Evolutionary conservation across 1,284 basidiomycete species (phyloP), one percentile per base, ranked within the genome.

Genomic region (Gastroboletus turbinatus): DNA sequence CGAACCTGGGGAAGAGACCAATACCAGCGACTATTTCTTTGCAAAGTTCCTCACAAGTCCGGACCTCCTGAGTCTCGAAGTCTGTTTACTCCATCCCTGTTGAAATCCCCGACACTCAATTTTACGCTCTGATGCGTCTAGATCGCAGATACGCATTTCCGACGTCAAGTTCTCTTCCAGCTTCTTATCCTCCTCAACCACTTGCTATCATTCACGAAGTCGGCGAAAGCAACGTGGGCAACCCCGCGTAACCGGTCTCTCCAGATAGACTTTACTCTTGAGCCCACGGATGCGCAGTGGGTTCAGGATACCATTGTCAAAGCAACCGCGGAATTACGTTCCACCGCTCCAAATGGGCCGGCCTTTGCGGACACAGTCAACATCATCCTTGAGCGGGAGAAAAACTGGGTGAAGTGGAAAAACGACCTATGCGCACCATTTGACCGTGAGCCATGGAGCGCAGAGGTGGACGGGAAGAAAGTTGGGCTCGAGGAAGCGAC

Each of bases 101-200:
- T 55, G 40, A 50, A n/a, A 40, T 51, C 27, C 19, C 45, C 44
- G 36, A 46, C 40, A 39, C 53, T 52, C 47, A 33, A 53, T 53
- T 53, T 50, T 23, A 56, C 19, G 50, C 36, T 19, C 46, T 55
- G 52, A 43, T 30, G 36, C 49, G 43, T 62, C 55, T 61, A 94
- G 91, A 84, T 96, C 56, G 88, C 91, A 21, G 93, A 96, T 67
- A 87, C 88, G 0, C 84, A 89, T 59, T 96, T 96, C 75, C 88
- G 94, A 23, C 86, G 92, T n/a, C 94, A 96, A 74, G 84, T 95
- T 67, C 78, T 96, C 27, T 87, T 95, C 64, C 94, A 96, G 68
- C 78, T 94, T 14, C 78, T 95, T 36, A 90, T 96, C 50, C 78
- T 94, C 7, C 81, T 94, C 46, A 82, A 89, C 55, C 92, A 94